Percentiles rank a stretch among this genome's conserved stretches.
These are phyloP conservation scores for Alternaria infectoria DNA, from an alignment of 2,329 filamentous ascomycete genomes.

Conservation along the genomic window DNA sequence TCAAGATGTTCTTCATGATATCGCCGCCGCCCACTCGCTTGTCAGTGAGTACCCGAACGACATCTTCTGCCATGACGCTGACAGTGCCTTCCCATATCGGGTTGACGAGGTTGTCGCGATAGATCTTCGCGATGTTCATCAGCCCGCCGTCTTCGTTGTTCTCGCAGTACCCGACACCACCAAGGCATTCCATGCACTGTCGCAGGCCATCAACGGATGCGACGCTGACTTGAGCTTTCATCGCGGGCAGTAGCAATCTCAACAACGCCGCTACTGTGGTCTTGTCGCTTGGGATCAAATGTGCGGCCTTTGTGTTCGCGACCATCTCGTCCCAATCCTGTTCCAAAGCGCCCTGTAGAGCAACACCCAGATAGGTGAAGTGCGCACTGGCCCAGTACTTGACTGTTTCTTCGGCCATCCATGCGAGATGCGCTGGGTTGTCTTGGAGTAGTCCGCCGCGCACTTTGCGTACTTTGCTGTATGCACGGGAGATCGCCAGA, in stretches of 20 bases:
- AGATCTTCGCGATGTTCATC: constrained; percentile 70
- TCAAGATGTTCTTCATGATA: constrained; percentile 27
- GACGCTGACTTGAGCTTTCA: constrained; percentile 35
- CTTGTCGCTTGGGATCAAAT: constrained; percentile 31
- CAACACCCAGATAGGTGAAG: constrained; percentile 61
- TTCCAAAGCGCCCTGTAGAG: constrained; percentile 63
- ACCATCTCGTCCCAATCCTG: constrained; percentile 43
- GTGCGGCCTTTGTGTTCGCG: constrained; percentile 23
- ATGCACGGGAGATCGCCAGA: constrained; percentile 64
- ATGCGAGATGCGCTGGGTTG: constrained; percentile 64
- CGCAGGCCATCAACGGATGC: constrained; percentile 55
- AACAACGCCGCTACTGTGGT: constrained; percentile 18
- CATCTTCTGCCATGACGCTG: constrained; percentile 68
- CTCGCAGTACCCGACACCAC: constrained; percentile 70
- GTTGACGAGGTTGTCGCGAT: constrained; percentile 68
- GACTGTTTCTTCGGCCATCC: constrained; percentile 62
- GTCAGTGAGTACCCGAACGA: constrained; percentile 52
- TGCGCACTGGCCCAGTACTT: constrained; percentile 65
- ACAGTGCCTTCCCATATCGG: constrained; percentile 78
- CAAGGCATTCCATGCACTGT: constrained; percentile 68
- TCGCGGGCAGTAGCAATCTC: constrained; percentile 32
- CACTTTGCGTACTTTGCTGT: constrained; percentile 63
- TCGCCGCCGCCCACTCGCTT: constrained; percentile 38
- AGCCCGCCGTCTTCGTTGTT: constrained; percentile 63
- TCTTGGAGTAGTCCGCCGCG: constrained; percentile 56